A percentile compares a stretch with the other conserved stretches of the same genome.
phyloP scores from a whole-genome alignment of 495 filamentous ascomycete genomes.

The Penicillium silybi region DNA sequence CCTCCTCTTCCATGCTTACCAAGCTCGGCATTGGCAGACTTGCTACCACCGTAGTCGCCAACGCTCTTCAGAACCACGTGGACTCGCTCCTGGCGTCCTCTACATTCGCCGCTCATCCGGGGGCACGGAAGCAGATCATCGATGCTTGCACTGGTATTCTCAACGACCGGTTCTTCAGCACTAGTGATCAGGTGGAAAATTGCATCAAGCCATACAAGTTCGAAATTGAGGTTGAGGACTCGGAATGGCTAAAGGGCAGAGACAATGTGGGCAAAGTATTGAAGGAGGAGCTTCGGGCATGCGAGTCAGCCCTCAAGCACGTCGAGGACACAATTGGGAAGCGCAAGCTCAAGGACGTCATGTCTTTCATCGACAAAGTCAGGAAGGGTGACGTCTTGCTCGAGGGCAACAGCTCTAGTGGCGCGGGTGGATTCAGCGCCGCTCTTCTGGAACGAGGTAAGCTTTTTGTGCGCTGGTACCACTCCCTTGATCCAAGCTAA shows the following conservation, averaged over 20 bases:
- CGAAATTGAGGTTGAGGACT: constrained; percentile 87
- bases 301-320: constrained; percentile 70
- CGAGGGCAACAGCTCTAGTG: constrained; percentile 75
- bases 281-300: constrained; percentile 78
- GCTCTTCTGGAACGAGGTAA: constrained; percentile 76
- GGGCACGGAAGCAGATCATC: constrained; percentile 83
- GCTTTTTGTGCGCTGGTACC: constrained; percentile 10
- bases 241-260: constrained; percentile 80
- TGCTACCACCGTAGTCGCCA: constrained; percentile 84
- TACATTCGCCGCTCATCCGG: constrained; percentile 85
- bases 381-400: constrained; percentile 77
- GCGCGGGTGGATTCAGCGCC: constrained; percentile 88
- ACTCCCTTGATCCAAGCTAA: constrained; percentile 13
- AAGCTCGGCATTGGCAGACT: constrained; percentile 91
- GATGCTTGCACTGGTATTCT: constrained; percentile 84
- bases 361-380: constrained; percentile 84
- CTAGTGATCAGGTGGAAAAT: constrained; percentile 97
- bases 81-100: constrained; percentile 72
- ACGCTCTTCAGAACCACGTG: constrained; percentile 79
- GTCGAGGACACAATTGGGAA: constrained; percentile 72
- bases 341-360: constrained; percentile 83
- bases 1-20: constrained; percentile 82
- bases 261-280: constrained; percentile 74
- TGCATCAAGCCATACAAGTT: constrained; percentile 99
- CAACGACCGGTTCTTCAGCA: constrained; percentile 92